Conservation (phyloP, 441 rosid genomes). For the Adansonia madagascariensis region DNA sequence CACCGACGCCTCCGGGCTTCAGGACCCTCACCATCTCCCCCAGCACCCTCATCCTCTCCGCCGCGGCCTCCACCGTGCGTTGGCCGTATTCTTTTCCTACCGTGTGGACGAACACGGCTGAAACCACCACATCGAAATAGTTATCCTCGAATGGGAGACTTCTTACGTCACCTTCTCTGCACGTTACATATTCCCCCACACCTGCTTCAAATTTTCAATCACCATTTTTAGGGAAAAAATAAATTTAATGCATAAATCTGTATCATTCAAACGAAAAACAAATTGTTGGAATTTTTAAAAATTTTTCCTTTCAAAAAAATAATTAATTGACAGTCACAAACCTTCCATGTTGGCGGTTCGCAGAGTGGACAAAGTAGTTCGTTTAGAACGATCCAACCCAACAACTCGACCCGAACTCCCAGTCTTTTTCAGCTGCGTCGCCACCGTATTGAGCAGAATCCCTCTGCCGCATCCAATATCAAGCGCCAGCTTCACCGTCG, state of each 20-base stretch:
- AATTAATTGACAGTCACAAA: conserved; percentile 9
- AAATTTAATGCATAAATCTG: background rate
- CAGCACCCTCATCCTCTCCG: conserved; percentile 79
- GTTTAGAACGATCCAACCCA: conserved; percentile 82
- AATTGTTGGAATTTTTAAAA: too few relatives aligned
- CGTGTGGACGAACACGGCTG: conserved; percentile 85
- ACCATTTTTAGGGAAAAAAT: background rate
- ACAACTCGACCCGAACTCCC: conserved; percentile 95
- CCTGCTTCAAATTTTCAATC: conserved; percentile 40
- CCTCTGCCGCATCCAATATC: conserved; percentile 97
- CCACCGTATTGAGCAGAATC: conserved; percentile 82
- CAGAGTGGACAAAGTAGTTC: conserved; percentile 78
- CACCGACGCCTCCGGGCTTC: conserved; percentile 78
- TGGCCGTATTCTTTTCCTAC: conserved; percentile 91
- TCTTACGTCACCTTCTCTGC: conserved; percentile 87
- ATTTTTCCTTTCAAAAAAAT: too few relatives aligned
- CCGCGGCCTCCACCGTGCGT: conserved; percentile 90
- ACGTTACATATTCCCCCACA: conserved; percentile 91
- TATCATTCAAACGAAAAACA: background rate
- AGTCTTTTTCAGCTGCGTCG: conserved; percentile 89
- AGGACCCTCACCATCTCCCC: conserved; percentile 89
- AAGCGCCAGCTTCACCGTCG: conserved; percentile 77
- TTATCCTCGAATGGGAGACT: conserved; percentile 83
- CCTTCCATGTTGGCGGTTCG: conserved; percentile 94
- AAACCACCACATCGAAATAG: conserved; percentile 92